Percentiles rank a stretch among this genome's conserved stretches.
Evolutionary conservation across 177 flowering plant species (phyloP).

Genomic region (Tripterygium wilfordii): DNA sequence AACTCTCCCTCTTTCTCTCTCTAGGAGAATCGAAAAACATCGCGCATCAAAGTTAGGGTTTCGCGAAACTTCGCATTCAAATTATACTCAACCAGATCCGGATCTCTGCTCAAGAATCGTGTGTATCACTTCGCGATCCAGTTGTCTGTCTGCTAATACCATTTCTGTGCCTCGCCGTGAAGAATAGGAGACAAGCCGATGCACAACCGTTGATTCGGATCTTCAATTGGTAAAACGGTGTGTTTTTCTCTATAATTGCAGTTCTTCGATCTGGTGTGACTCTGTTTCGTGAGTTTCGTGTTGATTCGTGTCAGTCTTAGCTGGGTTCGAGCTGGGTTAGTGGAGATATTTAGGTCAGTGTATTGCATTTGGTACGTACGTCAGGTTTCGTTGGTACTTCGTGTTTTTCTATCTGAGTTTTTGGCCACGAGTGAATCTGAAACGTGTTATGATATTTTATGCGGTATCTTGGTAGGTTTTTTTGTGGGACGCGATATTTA

Average conservation of each 20-base stretch:
- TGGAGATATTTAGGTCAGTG: slow-evolving; percentile 9
- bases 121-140: neutral
- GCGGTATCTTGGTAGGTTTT: slow-evolving; percentile 1
- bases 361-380: slow-evolving; percentile 17
- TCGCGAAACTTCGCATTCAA: slow-evolving; percentile 27
- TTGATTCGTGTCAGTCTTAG: slow-evolving; percentile 2
- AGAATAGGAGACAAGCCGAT: slow-evolving; percentile 7
- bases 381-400: slow-evolving; percentile 1
- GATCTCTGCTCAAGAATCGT: slow-evolving; percentile 3
- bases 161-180: slow-evolving; percentile 17
- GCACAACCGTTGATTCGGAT: slow-evolving; percentile 8
- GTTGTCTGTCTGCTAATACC: slow-evolving; percentile 11
- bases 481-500: slow-evolving; percentile 2
- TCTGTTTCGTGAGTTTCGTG: neutral
- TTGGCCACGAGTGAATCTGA: neutral
- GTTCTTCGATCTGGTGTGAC: neutral
- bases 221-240: slow-evolving; percentile 9
- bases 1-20: slow-evolving; percentile 25
- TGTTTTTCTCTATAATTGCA: slow-evolving; percentile 1
- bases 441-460: slow-evolving; percentile 3
- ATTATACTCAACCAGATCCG: slow-evolving; percentile 17
- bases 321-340: slow-evolving; percentile 11
- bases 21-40: slow-evolving; percentile 15
- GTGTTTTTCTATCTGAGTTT: slow-evolving; percentile 9
- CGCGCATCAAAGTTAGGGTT: slow-evolving; percentile 41